These are phyloP conservation scores for Fusarium protoensiforme DNA, from an alignment of 2,329 filamentous ascomycete genomes.

Conservation along the genomic window DNA sequence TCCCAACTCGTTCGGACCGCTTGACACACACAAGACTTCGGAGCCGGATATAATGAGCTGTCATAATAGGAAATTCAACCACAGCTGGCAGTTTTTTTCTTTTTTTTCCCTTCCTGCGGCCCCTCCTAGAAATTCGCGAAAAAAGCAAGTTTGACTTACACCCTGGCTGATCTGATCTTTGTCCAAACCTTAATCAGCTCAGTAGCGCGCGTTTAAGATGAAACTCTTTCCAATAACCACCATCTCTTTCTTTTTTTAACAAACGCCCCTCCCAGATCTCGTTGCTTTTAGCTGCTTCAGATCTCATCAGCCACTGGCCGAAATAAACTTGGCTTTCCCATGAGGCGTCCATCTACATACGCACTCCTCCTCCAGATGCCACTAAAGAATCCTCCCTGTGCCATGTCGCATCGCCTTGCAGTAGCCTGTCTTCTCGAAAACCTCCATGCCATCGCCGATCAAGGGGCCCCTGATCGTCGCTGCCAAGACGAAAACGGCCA, in stretches of 20 bases:
- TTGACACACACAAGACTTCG: constrained; percentile 9
- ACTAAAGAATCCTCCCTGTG: constrained; percentile 8
- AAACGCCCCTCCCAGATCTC: background rate
- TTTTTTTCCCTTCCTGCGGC: background rate
- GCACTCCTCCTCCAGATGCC: background rate
- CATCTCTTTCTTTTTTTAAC: background rate
- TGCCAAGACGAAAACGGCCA: constrained; percentile 28
- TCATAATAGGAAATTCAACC: constrained; percentile 11
- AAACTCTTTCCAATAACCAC: background rate
- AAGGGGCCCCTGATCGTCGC: constrained; percentile 26
- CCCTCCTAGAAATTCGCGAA: constrained; percentile 9
- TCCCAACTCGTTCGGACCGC: background rate
- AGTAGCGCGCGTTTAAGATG: constrained; percentile 10
- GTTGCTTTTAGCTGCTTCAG: constrained; percentile 2
- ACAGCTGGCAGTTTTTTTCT: background rate
- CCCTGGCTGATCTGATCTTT: constrained; percentile 38
- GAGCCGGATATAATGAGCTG: constrained; percentile 31
- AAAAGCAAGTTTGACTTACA: constrained; percentile 28
- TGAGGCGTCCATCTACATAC: constrained; percentile 6
- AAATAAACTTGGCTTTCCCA: constrained; percentile 2
- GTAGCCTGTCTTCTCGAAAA: constrained; percentile 23
- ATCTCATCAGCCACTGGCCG: constrained; percentile 1
- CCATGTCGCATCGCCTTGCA: constrained; percentile 23
- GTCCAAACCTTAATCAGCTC: constrained; percentile 29
- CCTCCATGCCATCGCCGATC: constrained; percentile 22